These are phyloP conservation scores for Candida frijolesensis DNA, from an alignment of 1,139 yeast species.

Conservation along the genomic window DNA sequence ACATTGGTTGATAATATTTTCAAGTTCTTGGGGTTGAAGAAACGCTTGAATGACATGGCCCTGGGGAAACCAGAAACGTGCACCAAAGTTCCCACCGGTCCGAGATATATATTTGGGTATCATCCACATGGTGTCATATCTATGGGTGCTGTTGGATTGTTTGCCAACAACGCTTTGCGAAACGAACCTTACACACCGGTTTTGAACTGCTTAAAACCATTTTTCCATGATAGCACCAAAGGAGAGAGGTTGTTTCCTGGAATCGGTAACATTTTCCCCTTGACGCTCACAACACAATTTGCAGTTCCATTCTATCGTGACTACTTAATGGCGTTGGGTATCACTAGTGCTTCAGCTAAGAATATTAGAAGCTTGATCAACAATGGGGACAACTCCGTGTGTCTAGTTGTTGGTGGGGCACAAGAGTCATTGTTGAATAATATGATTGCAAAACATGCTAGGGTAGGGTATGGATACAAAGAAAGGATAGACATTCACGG, in stretches of 20 bases:
- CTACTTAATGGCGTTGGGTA: slow-evolving; percentile 77
- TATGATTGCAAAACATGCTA: slow-evolving; percentile 36
- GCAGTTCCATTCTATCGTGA: slow-evolving; percentile 88
- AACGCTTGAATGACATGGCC: slow-evolving; percentile 31
- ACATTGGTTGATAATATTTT: slow-evolving; percentile 42
- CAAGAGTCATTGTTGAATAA: slow-evolving; percentile 73
- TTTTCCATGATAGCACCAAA: slow-evolving; percentile 46
- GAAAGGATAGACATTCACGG: slow-evolving; percentile 23
- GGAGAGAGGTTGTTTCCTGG: slow-evolving; percentile 73
- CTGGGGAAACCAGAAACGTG: slow-evolving; percentile 15
- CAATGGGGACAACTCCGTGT: slow-evolving; percentile 72
- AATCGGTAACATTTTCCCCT: slow-evolving; percentile 66
- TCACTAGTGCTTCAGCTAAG: slow-evolving; percentile 79
- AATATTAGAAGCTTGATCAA: slow-evolving; percentile 68
- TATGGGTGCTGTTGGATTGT: slow-evolving; percentile 85
- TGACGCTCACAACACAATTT: slow-evolving; percentile 85
- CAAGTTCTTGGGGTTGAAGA: slow-evolving; percentile 40
- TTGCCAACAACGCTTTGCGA: slow-evolving; percentile 74
- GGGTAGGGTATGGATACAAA: slow-evolving; percentile 53
- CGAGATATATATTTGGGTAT: slow-evolving; percentile 85
- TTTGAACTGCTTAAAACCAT: slow-evolving; percentile 54
- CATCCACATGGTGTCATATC: slow-evolving; percentile 98
- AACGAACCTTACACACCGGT: slow-evolving; percentile 50
- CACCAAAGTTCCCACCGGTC: slow-evolving; percentile 55
- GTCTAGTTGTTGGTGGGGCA: slow-evolving; percentile 95